phyloP scores from a whole-genome alignment of 306 rosid genomes.

The Vachellia pachyceras region DNA sequence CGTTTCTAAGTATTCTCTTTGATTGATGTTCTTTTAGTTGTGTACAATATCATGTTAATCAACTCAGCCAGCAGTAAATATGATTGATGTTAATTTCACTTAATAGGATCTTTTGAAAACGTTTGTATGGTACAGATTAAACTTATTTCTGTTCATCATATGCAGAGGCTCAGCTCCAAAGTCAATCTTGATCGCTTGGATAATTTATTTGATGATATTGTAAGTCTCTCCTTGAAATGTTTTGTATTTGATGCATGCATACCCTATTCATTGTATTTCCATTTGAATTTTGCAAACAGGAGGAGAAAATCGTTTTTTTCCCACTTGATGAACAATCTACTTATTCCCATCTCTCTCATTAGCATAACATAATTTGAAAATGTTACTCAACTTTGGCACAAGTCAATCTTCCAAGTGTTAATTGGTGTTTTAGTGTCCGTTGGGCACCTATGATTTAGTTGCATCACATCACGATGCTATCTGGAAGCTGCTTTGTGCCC shows the following conservation, averaged over 20 bases:
- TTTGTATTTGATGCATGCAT: constrained; percentile 1
- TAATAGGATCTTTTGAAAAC: constrained; percentile 8
- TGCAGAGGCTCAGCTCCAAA: constrained; percentile 71
- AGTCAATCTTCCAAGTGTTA: constrained; percentile 7
- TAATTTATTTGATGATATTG: constrained; percentile 55
- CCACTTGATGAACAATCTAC: not conserved
- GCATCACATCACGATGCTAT: not conserved
- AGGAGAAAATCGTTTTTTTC: not conserved
- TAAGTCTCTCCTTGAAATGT: constrained; percentile 42
- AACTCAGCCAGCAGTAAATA: constrained; percentile 21
- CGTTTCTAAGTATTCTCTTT: not conserved
- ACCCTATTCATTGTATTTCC: not conserved
- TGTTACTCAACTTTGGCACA: not conserved
- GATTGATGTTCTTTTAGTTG: not conserved
- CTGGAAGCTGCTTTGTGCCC: not conserved
- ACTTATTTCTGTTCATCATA: constrained; percentile 36
- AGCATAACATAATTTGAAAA: constrained; percentile 4
- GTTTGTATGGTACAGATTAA: constrained; percentile 15
- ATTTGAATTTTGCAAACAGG: constrained; percentile 6
- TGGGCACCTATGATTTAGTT: not conserved
- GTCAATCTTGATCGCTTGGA: constrained; percentile 65
- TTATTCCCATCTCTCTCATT: constrained; percentile 4
- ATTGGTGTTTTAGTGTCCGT: constrained; percentile 12
- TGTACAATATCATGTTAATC: not conserved
- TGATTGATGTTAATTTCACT: constrained; percentile 12